Evolutionary conservation across 2,329 filamentous ascomycete species (phyloP), one percentile per base, ranked within the genome.

Genomic region (Colletotrichum lini): DNA sequence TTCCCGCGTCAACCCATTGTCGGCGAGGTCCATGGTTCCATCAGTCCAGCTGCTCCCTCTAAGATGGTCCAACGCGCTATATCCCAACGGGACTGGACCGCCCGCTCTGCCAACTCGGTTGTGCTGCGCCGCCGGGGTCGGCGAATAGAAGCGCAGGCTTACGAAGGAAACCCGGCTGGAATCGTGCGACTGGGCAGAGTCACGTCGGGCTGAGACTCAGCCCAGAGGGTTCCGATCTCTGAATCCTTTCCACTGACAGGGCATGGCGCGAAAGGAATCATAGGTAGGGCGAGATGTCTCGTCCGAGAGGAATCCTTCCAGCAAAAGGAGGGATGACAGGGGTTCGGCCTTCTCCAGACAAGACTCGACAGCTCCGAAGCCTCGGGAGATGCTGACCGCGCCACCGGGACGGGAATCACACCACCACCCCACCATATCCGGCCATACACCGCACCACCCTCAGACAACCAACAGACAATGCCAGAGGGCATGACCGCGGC

Each of bases 331-430:
- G 23, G 23, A 26, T 1, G 6, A 30, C 30, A 30, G 5, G 30
- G 38, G 40, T 38, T 2, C 45, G 59, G 59, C 50, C 26, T 50
- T 38, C 52, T 40, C 35, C 38, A 45, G 50, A 23, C 45, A 21
- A 23, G 21, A 52, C 53, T 47, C 40, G 57, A 62, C 56, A 67
- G 64, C 38, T 61, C 10, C 21, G 49, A 12, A n/a, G 30, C 59
- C 35, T 15, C 45, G 26, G 59, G 2, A n/a, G 58, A n/a, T 44
- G 23, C 56, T 38, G 64, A 58, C 44, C 64, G 57, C 64, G 58
- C 68, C 57, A 67, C 47, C 52, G 68, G 68, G 57, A 71, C 23
- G 18, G 57, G 45, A 67, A 71, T 71, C 68, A 67, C 68, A 71
- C 68, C 68, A 71, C 68, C 57, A n/a, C 50, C 35, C 64, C 64